These are phyloP conservation scores for Camellia lanceoleosa DNA, from an alignment of 148 eudicot genomes.

Conservation along the genomic window DNA sequence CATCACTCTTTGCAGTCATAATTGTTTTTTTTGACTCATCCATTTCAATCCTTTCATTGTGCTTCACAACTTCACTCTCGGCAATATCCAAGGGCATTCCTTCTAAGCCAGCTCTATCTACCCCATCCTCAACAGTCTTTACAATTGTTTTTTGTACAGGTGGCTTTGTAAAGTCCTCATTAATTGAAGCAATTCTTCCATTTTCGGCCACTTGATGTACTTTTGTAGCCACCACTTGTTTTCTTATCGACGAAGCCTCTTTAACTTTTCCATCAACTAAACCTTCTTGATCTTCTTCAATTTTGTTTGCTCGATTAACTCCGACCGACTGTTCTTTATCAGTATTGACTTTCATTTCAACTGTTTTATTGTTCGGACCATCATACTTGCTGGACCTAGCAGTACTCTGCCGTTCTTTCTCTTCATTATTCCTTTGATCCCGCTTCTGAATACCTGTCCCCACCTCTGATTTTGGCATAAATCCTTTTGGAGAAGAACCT, in stretches of 20 bases:
- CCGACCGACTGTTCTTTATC: conserved; percentile 24
- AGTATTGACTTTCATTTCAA: conserved; percentile 30
- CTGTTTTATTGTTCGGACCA: conserved; percentile 25
- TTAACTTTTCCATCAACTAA: conserved; percentile 29
- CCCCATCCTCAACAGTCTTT: conserved; percentile 14
- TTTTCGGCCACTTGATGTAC: conserved; percentile 28
- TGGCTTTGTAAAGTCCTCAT: conserved; percentile 15
- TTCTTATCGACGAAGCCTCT: conserved; percentile 11
- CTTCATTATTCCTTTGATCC: conserved; percentile 40
- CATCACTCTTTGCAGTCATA: neutral
- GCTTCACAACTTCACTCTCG: conserved; percentile 11
- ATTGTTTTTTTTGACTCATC: conserved; percentile 18
- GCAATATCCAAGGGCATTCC: conserved; percentile 14
- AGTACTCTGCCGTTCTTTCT: conserved; percentile 29
- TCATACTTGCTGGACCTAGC: conserved; percentile 24
- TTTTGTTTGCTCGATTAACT: conserved; percentile 22
- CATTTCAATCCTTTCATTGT: conserved; percentile 16
- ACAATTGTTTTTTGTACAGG: conserved; percentile 14
- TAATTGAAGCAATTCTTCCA: conserved; percentile 26
- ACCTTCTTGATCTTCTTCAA: conserved; percentile 34
- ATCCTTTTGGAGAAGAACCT: conserved; percentile 58
- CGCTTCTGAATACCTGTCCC: conserved; percentile 43
- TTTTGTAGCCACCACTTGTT: conserved; percentile 14
- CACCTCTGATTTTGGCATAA: conserved; percentile 53
- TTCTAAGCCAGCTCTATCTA: conserved; percentile 20